Conservation (phyloP, 2,329 filamentous ascomycete genomes). For the Fusarium sp. region DNA sequence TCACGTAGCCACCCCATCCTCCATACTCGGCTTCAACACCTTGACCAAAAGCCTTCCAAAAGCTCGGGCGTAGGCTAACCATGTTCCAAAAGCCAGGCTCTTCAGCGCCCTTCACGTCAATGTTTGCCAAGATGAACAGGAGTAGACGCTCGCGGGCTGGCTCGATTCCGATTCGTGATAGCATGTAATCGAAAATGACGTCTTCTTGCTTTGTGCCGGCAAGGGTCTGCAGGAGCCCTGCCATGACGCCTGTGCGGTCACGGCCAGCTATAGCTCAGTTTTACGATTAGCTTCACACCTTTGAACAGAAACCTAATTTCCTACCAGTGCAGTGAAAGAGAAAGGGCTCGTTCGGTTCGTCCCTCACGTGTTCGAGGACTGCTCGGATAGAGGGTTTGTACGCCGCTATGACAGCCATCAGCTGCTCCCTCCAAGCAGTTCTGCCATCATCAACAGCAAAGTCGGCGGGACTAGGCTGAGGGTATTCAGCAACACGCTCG, state of each 20-base stretch:
- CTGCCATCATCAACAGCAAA: slow-evolving; percentile 59
- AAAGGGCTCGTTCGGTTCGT: slow-evolving; percentile 56
- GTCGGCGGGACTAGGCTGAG: slow-evolving; percentile 49
- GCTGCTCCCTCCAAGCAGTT: slow-evolving; percentile 57
- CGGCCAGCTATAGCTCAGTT: slow-evolving; percentile 55
- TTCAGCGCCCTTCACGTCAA: slow-evolving; percentile 49
- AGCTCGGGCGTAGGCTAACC: slow-evolving; percentile 53
- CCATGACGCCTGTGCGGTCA: slow-evolving; percentile 63
- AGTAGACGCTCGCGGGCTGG: slow-evolving; percentile 60
- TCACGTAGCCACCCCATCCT: slow-evolving; percentile 61
- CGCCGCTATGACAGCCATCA: slow-evolving; percentile 56
- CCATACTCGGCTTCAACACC: slow-evolving; percentile 56
- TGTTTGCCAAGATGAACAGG: slow-evolving; percentile 51
- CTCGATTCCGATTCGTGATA: slow-evolving; percentile 64
- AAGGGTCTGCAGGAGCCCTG: slow-evolving; percentile 61
- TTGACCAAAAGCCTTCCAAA: slow-evolving; percentile 58
- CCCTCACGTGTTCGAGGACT: slow-evolving; percentile 60
- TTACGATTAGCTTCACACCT: background rate
- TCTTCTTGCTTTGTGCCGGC: slow-evolving; percentile 56
- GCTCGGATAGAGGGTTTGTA: slow-evolving; percentile 55
- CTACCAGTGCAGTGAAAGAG: slow-evolving; percentile 66
- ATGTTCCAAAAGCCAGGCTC: slow-evolving; percentile 62
- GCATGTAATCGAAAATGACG: slow-evolving; percentile 61
- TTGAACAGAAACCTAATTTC: slow-evolving; percentile 20
- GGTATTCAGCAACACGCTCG: slow-evolving; percentile 47